Base-by-base conservation (phyloP, 345 rosid genomes). In the Geranium brycei region DNA sequence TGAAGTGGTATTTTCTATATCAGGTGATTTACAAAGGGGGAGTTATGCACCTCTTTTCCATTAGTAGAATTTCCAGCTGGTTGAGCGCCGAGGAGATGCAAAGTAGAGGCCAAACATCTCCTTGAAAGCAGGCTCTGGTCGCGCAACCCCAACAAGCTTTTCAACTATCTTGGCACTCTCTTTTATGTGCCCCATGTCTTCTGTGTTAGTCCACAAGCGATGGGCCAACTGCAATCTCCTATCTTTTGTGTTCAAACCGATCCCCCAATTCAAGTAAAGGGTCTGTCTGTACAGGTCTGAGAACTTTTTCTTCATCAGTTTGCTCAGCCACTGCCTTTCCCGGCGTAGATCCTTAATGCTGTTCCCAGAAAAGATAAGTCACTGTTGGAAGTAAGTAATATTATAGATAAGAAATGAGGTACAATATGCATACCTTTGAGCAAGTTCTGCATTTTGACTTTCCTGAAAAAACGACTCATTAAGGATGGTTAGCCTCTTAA, bases 401-500 rank as follows among this genome's bases (percentile, higher is more conserved):
- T 19, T 0, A 6, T 35, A 57, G 19, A 8, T 58, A n/a, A 15
- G 23, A 32, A 18, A 35, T 19, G 38, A 19, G 19, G 32, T 17
- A 17, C 15, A 23, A 3, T 31, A 11, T 12, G 38, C 16, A 17
- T 10, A 11, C 23, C n/a, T 62, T 57, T 72, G 77, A 63, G 86
- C 89, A 35, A 83, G 80, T 51, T 74, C 95, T n/a, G 76, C 60
- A 7, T 87, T 66, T 72, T 76, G 78, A 67, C 64, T 77, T 18
- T 84, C 82, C 32, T 55, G 73, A 60, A 71, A 66, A 67, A 81
- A 89, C 11, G 80, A 73, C 53, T 85, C 79, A 80, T 76, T 86
- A 5, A 90, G 81, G 72, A 85, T 81, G 68, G 80, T 64, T 62
- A 93, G 71, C 69, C 95, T 80, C 67, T 88, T 83, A 66, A 75